phyloP scores from a whole-genome alignment of 2,329 filamentous ascomycete species.

The Aspergillus caelatus region DNA sequence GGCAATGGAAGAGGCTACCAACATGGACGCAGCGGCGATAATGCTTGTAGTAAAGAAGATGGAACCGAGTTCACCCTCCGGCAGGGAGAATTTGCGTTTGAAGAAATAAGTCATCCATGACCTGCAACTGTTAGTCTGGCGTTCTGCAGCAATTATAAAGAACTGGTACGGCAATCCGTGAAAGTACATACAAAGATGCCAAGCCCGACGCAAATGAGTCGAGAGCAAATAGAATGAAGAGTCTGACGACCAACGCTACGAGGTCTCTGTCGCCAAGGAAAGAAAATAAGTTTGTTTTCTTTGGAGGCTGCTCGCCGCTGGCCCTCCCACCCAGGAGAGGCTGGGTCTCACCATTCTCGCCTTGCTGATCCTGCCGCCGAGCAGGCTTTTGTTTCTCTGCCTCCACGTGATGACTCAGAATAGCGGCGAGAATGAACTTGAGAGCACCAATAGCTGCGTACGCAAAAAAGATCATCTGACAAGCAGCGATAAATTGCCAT shows the following conservation, averaged over 20 bases:
- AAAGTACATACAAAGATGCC: slow-evolving; percentile 58
- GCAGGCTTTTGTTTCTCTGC: slow-evolving; percentile 29
- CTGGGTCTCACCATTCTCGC: slow-evolving; percentile 37
- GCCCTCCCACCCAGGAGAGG: slow-evolving; percentile 32
- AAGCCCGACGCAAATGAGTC: slow-evolving; percentile 73
- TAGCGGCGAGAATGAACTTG: slow-evolving; percentile 58
- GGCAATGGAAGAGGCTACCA: slow-evolving; percentile 64
- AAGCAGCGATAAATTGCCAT: slow-evolving; percentile 54
- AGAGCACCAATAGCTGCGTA: slow-evolving; percentile 61
- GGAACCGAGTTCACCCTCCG: slow-evolving; percentile 56
- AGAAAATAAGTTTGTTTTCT: slow-evolving; percentile 51
- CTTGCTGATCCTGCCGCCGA: slow-evolving; percentile 18
- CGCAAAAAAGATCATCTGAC: slow-evolving; percentile 59
- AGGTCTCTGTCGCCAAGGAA: slow-evolving; percentile 56
- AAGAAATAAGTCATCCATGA: slow-evolving; percentile 61
- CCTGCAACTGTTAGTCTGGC: slow-evolving; percentile 27
- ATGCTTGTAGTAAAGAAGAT: slow-evolving; percentile 55
- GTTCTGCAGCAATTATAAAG: slow-evolving; percentile 20
- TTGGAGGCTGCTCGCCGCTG: slow-evolving; percentile 19
- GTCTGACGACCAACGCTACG: slow-evolving; percentile 42
- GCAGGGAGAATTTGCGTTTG: slow-evolving; percentile 56
- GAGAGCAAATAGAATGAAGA: slow-evolving; percentile 69
- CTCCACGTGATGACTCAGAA: slow-evolving; percentile 54
- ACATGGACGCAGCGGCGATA: slow-evolving; percentile 46
- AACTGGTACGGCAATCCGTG: slow-evolving; percentile 18